Conservation (phyloP, 2,329 filamentous ascomycete species). For the Thielaviopsis musarum region DNA sequence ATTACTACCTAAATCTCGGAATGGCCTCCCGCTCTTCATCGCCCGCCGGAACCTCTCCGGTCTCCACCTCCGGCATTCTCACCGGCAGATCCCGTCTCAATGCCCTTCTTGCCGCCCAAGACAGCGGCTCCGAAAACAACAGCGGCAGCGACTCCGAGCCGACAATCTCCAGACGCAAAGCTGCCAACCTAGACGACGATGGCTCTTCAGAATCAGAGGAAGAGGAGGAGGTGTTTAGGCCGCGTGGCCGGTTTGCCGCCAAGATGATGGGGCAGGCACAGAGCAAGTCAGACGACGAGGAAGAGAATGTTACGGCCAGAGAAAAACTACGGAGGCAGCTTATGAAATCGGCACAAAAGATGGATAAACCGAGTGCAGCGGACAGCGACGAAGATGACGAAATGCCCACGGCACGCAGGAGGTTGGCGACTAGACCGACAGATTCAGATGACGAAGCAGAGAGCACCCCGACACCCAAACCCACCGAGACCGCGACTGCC, state of each 20-base stretch:
- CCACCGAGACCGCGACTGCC: conserved; percentile 18
- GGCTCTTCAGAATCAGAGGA: conserved; percentile 16
- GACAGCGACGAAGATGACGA: conserved; percentile 21
- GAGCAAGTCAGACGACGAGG: conserved; percentile 18
- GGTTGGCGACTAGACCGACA: conserved; percentile 24
- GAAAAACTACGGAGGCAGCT: conserved; percentile 7
- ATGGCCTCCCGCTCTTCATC: conserved; percentile 10
- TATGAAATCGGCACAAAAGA: conserved; percentile 16
- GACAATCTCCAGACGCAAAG: not conserved
- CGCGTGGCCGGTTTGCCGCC: conserved; percentile 47
- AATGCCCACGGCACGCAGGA: conserved; percentile 13
- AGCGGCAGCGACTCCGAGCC: conserved; percentile 8
- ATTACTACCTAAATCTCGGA: not conserved
- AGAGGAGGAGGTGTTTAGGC: conserved; percentile 25
- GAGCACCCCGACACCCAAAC: conserved; percentile 17
- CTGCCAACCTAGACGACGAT: not conserved
- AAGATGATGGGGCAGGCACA: conserved; percentile 33
- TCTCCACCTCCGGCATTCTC: conserved; percentile 14
- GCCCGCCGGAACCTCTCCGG: not conserved
- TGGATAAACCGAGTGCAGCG: conserved; percentile 18
- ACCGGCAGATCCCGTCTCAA: conserved; percentile 39
- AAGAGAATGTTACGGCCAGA: conserved; percentile 9
- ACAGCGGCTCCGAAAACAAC: conserved; percentile 33
- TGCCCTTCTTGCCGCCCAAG: conserved; percentile 33
- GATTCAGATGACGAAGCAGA: conserved; percentile 17